These are phyloP conservation scores for Asterella californica DNA, from an alignment of 225 moss, liverwort and hornwort genomes.

Conservation along the genomic window DNA sequence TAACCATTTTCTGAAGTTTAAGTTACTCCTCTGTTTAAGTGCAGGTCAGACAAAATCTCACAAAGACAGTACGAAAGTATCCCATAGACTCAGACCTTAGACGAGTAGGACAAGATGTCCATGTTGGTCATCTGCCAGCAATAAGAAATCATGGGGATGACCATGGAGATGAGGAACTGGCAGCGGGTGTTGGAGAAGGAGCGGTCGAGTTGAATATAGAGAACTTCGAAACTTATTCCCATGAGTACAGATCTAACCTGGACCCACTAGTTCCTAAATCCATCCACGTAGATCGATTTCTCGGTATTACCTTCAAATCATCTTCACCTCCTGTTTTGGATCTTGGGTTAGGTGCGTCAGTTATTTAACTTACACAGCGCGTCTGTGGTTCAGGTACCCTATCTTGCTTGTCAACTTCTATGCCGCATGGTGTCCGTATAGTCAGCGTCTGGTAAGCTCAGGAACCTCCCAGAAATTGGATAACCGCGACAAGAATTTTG, in stretches of 20 bases:
- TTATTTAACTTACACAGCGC: not conserved
- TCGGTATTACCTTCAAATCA: not conserved
- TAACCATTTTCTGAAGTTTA: not conserved
- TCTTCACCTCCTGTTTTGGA: not conserved
- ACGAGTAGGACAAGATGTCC: slow-evolving; percentile 62
- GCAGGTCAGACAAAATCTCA: slow-evolving; percentile 81
- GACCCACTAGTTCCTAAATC: not conserved
- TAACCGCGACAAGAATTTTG: not conserved
- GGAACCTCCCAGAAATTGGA: no score
- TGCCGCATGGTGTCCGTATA: slow-evolving; percentile 73
- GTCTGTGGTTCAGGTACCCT: slow-evolving; percentile 44
- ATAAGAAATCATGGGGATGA: slow-evolving; percentile 64
- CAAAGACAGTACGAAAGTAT: slow-evolving; percentile 71
- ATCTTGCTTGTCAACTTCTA: slow-evolving; percentile 73
- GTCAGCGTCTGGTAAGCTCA: slow-evolving; percentile 58
- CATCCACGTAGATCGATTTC: not conserved
- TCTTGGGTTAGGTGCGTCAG: not conserved
- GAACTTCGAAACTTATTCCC: slow-evolving; percentile 53
- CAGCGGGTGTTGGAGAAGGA: slow-evolving; percentile 63
- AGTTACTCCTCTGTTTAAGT: not conserved
- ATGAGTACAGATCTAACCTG: slow-evolving; percentile 53
- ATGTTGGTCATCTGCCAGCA: slow-evolving; percentile 55
- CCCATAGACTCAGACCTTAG: slow-evolving; percentile 64
- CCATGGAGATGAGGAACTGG: slow-evolving; percentile 46
- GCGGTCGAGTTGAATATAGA: slow-evolving; percentile 50